Conservation (phyloP, 208 protist species). For the Herpetomonas muscarum region DNA sequence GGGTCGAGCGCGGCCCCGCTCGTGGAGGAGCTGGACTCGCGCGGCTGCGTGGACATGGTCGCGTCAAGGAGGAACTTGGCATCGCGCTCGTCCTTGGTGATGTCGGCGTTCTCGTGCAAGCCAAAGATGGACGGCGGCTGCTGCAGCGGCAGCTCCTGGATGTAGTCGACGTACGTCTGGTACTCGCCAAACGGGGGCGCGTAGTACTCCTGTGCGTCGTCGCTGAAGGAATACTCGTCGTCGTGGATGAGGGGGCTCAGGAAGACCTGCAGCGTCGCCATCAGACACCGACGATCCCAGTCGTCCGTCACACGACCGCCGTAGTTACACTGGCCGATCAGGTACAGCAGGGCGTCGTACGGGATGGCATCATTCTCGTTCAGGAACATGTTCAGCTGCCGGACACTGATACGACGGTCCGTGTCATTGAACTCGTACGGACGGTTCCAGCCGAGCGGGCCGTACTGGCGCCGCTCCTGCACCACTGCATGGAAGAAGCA, state of each 20-base stretch:
- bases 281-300: slow-evolving; percentile 91
- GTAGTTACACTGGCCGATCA: slow-evolving; percentile 93
- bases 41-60: slow-evolving; percentile 86
- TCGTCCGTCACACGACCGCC: slow-evolving; percentile 93
- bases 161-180: slow-evolving; percentile 82
- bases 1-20: slow-evolving; percentile 44
- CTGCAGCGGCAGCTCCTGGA: slow-evolving; percentile 70
- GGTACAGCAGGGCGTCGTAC: slow-evolving; percentile 93
- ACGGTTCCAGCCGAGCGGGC: slow-evolving; percentile 95
- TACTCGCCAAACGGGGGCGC: slow-evolving; percentile 80
- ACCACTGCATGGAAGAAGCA: slow-evolving; percentile 97
- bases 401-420: slow-evolving; percentile 93
- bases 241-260: slow-evolving; percentile 84
- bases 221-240: slow-evolving; percentile 89
- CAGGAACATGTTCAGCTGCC: slow-evolving; percentile 95
- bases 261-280: slow-evolving; percentile 85
- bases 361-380: slow-evolving; percentile 89
- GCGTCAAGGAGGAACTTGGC: slow-evolving; percentile 80
- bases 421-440: slow-evolving; percentile 98
- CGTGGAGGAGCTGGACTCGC: slow-evolving; percentile 33
- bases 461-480: slow-evolving; percentile 95
- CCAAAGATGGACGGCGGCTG: slow-evolving; percentile 92
- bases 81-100: slow-evolving; percentile 93
- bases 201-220: slow-evolving; percentile 82
- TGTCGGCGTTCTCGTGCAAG: slow-evolving; percentile 94